Base-by-base conservation (phyloP, 441 rosid genomes). In the Monsonia emarginata region DNA sequence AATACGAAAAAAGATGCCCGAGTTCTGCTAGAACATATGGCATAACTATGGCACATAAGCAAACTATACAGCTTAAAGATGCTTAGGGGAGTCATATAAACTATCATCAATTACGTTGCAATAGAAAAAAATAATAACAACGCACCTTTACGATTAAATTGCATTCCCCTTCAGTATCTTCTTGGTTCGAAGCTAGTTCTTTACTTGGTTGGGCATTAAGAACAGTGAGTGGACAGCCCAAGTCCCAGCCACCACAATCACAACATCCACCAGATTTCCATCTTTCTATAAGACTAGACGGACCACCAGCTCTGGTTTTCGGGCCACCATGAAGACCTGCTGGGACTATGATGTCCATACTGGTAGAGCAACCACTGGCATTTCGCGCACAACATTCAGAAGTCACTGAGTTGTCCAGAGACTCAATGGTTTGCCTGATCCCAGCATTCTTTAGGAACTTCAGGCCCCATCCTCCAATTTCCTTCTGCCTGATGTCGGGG, bases 211-310 rank as follows among this genome's bases (percentile, higher is more conserved):
- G 72, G 50, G 83, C 73, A 57, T 75, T 72, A 40, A 87, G 78
- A 52, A 87, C 30, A 0, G 82, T 81, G 56, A 91, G 66, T 0
- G 90, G 82, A 70, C 97, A 91, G 14, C 96, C 96, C 31, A 88
- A 64, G 72, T 91, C 97, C 97, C 97, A 91, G 62, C 96, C 97
- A 69, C 91, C 90, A 28, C 97, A 91, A 64, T 88, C 96, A 62
- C 97, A 90, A 70, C 59, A 73, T 61, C 96, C 96, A 64, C 89
- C 94, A 10, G 91, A 84, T 75, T 68, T 82, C 97, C 97, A 91
- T 78, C 97, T 85, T 36, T 85, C 81, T 46, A 84, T 61, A 74
- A 91, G 84, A 67, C 88, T 76, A 31, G 87, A 84, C 30, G 97
- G 94, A 21, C 91, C 91, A 56, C 84, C 82, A n/a, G 74, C 76